Conservation (phyloP, 164 flowering plant genomes). For the Kalanchoe fedtschenkoi region DNA sequence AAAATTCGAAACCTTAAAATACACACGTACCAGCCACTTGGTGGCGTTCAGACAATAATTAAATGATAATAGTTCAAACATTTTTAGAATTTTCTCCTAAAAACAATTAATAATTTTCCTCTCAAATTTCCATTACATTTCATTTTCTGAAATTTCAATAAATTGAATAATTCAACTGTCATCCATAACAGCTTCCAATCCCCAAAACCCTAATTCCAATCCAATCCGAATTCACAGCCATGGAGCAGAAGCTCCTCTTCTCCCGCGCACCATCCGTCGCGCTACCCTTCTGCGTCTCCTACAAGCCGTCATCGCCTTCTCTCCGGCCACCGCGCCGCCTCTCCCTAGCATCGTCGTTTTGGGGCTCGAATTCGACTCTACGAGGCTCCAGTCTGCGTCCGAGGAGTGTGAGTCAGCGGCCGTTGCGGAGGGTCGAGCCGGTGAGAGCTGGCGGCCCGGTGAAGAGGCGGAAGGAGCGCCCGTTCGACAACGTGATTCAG, state of each 20-base stretch:
- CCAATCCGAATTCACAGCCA: too few relatives aligned
- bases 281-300: neutral
- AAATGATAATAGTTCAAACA: too few relatives aligned
- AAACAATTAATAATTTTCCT: too few relatives aligned
- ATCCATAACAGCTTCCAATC: too few relatives aligned
- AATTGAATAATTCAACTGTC: too few relatives aligned
- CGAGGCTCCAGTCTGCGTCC: neutral
- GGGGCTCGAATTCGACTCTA: neutral
- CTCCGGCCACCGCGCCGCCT: neutral
- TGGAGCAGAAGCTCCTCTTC: neutral
- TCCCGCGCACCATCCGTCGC: neutral
- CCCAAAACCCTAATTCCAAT: neutral
- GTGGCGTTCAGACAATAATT: too few relatives aligned
- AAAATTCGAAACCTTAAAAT: too few relatives aligned
- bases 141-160: too few relatives aligned
- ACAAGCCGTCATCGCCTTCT: neutral
- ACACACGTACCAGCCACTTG: too few relatives aligned
- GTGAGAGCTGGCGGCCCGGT: slow-evolving; percentile 44
- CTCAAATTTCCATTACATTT: too few relatives aligned
- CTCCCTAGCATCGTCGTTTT: neutral
- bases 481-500: slow-evolving; percentile 84
- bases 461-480: slow-evolving; percentile 82
- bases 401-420: neutral
- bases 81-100: too few relatives aligned
- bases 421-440: slow-evolving; percentile 18